Conservation (phyloP, 2,329 filamentous ascomycete species). For the Periconia sp. region DNA sequence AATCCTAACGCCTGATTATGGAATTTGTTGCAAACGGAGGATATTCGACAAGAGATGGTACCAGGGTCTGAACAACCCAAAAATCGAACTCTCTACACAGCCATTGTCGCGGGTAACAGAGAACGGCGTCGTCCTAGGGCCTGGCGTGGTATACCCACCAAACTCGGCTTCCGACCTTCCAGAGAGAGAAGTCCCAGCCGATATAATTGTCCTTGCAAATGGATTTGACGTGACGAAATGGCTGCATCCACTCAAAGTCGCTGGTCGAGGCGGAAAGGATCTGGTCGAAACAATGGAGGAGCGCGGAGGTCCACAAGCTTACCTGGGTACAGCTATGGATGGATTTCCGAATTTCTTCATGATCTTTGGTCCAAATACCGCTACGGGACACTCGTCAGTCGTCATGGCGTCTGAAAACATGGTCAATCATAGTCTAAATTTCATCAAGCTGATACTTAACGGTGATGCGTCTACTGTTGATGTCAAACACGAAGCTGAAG, state of each 20-base stretch:
- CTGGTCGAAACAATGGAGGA: slow-evolving; percentile 60
- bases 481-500: slow-evolving; percentile 75
- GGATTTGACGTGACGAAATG: slow-evolving; percentile 61
- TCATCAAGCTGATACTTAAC: slow-evolving; percentile 70
- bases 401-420: slow-evolving; percentile 64
- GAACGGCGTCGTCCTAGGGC: slow-evolving; percentile 54
- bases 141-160: slow-evolving; percentile 51
- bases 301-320: slow-evolving; percentile 63
- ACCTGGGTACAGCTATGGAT: slow-evolving; percentile 60
- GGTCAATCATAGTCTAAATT: slow-evolving; percentile 60
- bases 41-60: slow-evolving; percentile 63
- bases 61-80: slow-evolving; percentile 53
- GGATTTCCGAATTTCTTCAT: slow-evolving; percentile 69
- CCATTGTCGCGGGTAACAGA: slow-evolving; percentile 53
- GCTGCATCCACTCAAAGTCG: slow-evolving; percentile 56
- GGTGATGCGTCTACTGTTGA: slow-evolving; percentile 90
- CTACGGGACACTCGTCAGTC: slow-evolving; percentile 63
- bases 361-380: slow-evolving; percentile 64
- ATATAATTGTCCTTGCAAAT: slow-evolving; percentile 64
- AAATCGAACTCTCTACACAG: slow-evolving; percentile 58
- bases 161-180: slow-evolving; percentile 36
- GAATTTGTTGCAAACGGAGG: slow-evolving; percentile 65
- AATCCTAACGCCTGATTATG: slow-evolving; percentile 63
- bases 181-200: slow-evolving; percentile 53
- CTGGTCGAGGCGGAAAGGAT: slow-evolving; percentile 53